phyloP scores from a whole-genome alignment of 345 rosid species.

The Linum usitatissimum region DNA sequence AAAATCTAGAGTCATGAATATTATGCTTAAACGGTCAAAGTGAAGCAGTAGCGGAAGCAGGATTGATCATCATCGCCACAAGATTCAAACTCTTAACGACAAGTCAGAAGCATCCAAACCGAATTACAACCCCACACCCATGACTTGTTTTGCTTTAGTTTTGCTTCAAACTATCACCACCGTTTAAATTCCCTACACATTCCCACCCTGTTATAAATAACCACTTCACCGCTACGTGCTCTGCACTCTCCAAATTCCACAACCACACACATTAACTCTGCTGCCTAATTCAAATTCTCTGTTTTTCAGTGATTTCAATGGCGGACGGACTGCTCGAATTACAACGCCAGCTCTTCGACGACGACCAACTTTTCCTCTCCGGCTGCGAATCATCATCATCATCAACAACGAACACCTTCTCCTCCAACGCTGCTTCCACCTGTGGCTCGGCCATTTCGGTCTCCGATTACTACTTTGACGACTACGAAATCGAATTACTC shows the following conservation, averaged over 20 bases:
- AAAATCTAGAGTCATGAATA: no score
- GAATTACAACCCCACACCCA: no score
- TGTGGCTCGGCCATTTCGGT: constrained; percentile 18
- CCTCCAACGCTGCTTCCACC: constrained; percentile 19
- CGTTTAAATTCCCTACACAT: neutral
- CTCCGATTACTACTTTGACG: constrained; percentile 11
- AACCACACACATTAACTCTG: no score
- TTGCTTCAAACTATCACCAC: neutral
- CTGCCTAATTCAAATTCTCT: no score
- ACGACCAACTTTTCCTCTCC: neutral
- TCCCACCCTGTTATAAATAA: neutral
- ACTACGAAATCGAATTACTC: constrained; percentile 13
- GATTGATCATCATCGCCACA: no score
- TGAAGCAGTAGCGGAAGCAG: no score
- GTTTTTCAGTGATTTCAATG: no score
- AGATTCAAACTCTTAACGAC: no score
- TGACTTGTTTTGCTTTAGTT: no score
- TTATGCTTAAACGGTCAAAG: no score
- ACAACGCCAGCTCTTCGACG: neutral
- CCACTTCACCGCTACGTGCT: neutral
- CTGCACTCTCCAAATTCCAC: neutral
- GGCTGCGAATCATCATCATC: neutral
- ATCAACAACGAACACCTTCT: neutral
- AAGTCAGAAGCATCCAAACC: no score
- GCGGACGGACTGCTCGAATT: neutral